Percentiles rank a stretch among this genome's conserved stretches.
These are phyloP conservation scores for Globomyces sp. DNA, from an alignment of 371 early-diverging fungal genomes.

Conservation along the genomic window DNA sequence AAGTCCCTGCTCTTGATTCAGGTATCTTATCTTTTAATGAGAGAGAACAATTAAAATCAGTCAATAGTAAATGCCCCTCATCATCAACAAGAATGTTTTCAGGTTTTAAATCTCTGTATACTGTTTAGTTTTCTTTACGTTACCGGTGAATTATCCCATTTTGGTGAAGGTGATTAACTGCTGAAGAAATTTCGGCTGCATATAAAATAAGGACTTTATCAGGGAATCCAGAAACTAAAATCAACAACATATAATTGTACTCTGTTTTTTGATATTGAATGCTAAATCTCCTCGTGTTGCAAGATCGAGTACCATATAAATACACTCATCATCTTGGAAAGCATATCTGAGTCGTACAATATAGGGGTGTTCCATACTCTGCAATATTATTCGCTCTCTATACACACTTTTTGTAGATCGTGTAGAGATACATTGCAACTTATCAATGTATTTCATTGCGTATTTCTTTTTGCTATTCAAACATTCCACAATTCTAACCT, in stretches of 20 bases:
- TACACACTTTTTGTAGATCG: constrained; percentile 52
- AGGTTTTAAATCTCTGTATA: constrained; percentile 81
- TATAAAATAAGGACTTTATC: constrained; percentile 73
- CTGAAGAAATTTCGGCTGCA: constrained; percentile 73
- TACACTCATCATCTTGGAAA: constrained; percentile 56
- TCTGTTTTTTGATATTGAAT: constrained; percentile 16
- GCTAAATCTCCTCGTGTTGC: constrained; percentile 51
- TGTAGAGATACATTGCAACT: constrained; percentile 51
- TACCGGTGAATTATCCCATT: constrained; percentile 73
- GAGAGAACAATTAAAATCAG: constrained; percentile 58
- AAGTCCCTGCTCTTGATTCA: constrained; percentile 44
- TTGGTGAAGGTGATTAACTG: constrained; percentile 71
- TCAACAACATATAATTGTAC: constrained; percentile 40
- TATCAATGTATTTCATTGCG: constrained; percentile 59
- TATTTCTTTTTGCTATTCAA: constrained; percentile 41
- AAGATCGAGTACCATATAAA: constrained; percentile 55
- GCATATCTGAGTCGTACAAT: constrained; percentile 59
- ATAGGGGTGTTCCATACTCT: constrained; percentile 50
- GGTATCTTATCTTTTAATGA: constrained; percentile 19
- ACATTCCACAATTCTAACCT: constrained; percentile 50
- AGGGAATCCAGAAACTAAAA: constrained; percentile 39
- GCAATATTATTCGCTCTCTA: constrained; percentile 49
- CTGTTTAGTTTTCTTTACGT: neutral
- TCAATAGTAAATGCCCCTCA: constrained; percentile 48
- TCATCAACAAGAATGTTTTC: constrained; percentile 82